Base-by-base conservation (phyloP, 106 monocot genomes). In the Dendrobium catenatum region DNA sequence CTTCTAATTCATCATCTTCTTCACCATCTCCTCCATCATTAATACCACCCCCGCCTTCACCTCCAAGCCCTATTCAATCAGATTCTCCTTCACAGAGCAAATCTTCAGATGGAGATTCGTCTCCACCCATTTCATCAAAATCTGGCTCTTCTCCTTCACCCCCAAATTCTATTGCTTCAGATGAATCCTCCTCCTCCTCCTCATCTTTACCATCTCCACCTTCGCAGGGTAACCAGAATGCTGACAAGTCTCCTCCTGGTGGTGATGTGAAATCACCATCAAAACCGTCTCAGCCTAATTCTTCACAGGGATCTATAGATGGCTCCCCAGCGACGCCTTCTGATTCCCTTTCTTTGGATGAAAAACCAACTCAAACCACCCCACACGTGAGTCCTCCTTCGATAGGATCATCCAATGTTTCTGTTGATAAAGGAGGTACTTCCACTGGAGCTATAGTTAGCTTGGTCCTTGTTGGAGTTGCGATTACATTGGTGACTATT, bases 381-480 rank as follows among this genome's bases (percentile, higher is more conserved):
- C 26, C 76, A 24, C 48, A 4, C 26, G 49, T 51, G 46, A 76
- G 47, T 42, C 46, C 24, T 76, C 42, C 13, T 76, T 49, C 74
- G 18, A 15, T n/a, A 70, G 70, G 17, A 29, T 43, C 76, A 47
- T 82, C 84, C 0, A 44, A 77, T 29, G 59, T 17, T 76, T 75
- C 84, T 79, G 48, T 73, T 24, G 73, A 24, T 48, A 58, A 58
- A 24, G 56, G 22, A 37, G 56, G 72, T 22, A 56, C 26, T 77
- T 42, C 76, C 27, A 76, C 43, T 77, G 86, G 83, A 19, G 27
- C 74, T 73, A n/a, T 81, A 29, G 61, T 85, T 70, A 83, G 84
- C n/a, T 13, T 90, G 56, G 47, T 80, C 11, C 8, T 93, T 20
- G 79, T 76, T 41, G 92, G 80, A 73, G 27, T 88, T 31, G 20